Evolutionary conservation across 768 basidiomycete genomes (phyloP), one percentile per base, ranked within the genome.

Genomic region (Erythrobasidium yunnanense): DNA sequence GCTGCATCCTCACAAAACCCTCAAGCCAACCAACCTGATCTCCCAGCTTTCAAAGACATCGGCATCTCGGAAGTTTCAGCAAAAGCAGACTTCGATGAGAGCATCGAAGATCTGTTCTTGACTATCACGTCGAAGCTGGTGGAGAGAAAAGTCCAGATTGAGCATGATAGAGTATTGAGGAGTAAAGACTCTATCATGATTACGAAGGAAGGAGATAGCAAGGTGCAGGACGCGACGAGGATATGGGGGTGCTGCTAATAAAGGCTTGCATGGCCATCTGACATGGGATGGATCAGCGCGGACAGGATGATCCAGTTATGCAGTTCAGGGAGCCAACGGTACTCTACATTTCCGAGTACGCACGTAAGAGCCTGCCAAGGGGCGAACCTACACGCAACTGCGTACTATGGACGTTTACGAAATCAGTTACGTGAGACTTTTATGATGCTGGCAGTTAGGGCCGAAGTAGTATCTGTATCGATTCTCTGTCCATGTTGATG

Each of bases 51-150:
- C 87, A 86, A 86, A 74, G 86, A 84, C 68, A 88, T 91, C 84
- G 86, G 87, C 73, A 81, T 92, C 18, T 88, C 87, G 70, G 88
- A 93, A 74, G 88, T 93, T 20, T 91, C 88, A 47, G 87, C 91
- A 57, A 91, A 91, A 77, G 89, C 91, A 71, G 86, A 88, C 73
- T 73, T 78, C 32, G 90, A 90, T 90, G 68, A 69, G 83, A 78
- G 90, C 60, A 86, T 95, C 67, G 81, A 85, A 75, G 78, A 81
- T 53, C 80, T 93, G 42, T 93, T 95, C 71, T 82, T 85, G 70
- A 81, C 84, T 69, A 81, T 95, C 70, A 87, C 91, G 42, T 78
- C 81, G 56, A 82, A 86, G 32, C 89, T 95, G 74, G 87, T 93
- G 66, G 76, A 81, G 70, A 81, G 82, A 71, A 87, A 86, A 75